Evolutionary conservation across 148 eudicot genomes (phyloP).

Genomic region (Simmondsia chinensis): DNA sequence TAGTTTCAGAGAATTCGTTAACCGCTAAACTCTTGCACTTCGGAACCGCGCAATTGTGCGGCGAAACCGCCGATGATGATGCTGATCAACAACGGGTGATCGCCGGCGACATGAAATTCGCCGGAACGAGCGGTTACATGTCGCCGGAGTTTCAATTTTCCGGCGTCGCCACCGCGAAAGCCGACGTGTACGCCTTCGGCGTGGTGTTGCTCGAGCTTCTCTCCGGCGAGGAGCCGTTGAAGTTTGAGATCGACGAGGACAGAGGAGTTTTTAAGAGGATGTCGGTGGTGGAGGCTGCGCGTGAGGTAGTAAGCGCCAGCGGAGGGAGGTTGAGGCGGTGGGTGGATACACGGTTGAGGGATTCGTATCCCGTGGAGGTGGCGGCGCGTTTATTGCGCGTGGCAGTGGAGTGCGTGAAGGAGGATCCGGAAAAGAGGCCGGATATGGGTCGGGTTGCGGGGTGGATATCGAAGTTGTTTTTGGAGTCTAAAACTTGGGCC

Average conservation of each 20-base stretch:
- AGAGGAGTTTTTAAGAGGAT: conserved; percentile 29
- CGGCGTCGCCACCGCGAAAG: conserved; percentile 54
- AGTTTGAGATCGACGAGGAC: conserved; percentile 28
- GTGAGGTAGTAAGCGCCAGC: conserved; percentile 43
- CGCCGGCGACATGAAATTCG: conserved; percentile 31
- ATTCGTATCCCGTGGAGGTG: conserved; percentile 84
- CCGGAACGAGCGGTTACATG: conserved; percentile 93
- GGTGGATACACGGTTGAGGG: conserved; percentile 69
- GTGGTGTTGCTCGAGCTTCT: conserved; percentile 75
- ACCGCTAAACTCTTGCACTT: conserved; percentile 70
- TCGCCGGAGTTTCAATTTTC: conserved; percentile 67
- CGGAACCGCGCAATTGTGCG: conserved; percentile 82
- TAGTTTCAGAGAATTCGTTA: conserved; percentile 38
- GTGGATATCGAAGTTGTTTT: conserved; percentile 57
- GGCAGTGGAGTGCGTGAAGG: conserved; percentile 65
- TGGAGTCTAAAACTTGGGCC: conserved; percentile 72
- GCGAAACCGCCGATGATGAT: conserved; percentile 40
- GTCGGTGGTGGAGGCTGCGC: conserved; percentile 65
- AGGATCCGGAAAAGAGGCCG: conserved; percentile 66
- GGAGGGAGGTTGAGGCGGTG: conserved; percentile 54
- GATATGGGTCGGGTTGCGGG: conserved; percentile 84
- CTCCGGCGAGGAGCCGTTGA: conserved; percentile 66
- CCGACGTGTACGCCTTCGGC: conserved; percentile 84
- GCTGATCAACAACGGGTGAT: conserved; percentile 7
- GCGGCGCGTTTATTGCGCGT: conserved; percentile 45